These are phyloP conservation scores for Plasmodium vinckei DNA, from an alignment of 169 alveolate species.

Conservation along the genomic window DNA sequence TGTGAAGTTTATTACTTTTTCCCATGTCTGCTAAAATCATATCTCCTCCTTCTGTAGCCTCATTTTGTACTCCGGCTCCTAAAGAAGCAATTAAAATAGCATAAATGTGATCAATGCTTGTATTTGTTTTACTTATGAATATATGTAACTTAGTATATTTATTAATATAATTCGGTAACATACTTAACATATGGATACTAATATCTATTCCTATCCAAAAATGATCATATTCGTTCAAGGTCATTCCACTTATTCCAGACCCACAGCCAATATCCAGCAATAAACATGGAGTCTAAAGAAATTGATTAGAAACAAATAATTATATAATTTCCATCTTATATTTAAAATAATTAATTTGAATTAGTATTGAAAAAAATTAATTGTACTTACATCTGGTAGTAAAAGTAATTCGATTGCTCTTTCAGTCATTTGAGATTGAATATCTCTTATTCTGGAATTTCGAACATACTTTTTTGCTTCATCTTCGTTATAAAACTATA, in stretches of 20 bases:
- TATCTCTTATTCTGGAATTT: constrained; percentile 92
- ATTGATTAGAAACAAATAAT: constrained; percentile 68
- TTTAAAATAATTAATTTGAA: neutral
- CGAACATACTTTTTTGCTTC: constrained; percentile 93
- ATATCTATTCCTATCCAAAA: constrained; percentile 97
- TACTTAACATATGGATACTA: constrained; percentile 94
- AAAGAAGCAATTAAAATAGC: neutral
- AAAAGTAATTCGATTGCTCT: constrained; percentile 92
- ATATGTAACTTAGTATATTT: neutral
- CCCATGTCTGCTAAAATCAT: constrained; percentile 95
- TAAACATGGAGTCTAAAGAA: constrained; percentile 87
- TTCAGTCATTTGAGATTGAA: constrained; percentile 95
- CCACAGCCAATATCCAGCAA: constrained; percentile 98
- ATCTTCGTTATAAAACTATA: constrained; percentile 90
- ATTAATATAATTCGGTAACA: constrained; percentile 79
- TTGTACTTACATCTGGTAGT: constrained; percentile 84
- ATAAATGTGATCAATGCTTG: neutral
- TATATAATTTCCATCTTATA: neutral
- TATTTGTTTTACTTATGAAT: constrained; percentile 7
- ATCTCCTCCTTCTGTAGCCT: constrained; percentile 91
- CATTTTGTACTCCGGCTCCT: constrained; percentile 77
- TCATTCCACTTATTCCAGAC: constrained; percentile 96
- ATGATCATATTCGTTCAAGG: constrained; percentile 91
- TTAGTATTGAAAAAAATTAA: neutral
- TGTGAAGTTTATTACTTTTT: constrained; percentile 75